Base-by-base conservation (phyloP, 345 rosid genomes). In the Tarenaya hassleriana region DNA sequence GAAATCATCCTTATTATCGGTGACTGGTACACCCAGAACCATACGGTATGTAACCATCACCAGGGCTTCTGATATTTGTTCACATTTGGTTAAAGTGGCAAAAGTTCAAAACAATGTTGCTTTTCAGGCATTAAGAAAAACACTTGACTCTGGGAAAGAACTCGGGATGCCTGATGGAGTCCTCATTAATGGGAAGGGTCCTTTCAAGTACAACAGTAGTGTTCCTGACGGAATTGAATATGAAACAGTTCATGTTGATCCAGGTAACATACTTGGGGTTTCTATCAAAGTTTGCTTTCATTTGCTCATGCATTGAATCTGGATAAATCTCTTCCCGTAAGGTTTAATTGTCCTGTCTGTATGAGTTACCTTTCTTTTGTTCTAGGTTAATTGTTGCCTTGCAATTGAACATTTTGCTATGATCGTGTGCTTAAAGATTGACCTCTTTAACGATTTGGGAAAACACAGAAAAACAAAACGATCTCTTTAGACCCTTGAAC, bases 91-190 rank as follows among this genome's bases (percentile, higher is more conserved):
- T 33, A 8, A 42, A 40, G 16, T 9, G 33, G 11, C 15, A n/a
- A 40, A 6, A 18, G 50, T 50, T 9, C 41, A 35, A 59, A 29
- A 56, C 7, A 0, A 12, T 65, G 57, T 35, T 64, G 13, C 16
- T 10, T 70, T 53, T 50, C 42, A 92, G 96, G 95, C 82, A 1
- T 56, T 92, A 65, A 83, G 83, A 70, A 52, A 71, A 11, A 54
- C 35, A 39, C 86, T 92, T 47, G 98, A 84, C 60, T 73, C 82
- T 52, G 96, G 98, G 43, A 66, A 81, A 38, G 92, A 83, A 14
- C 96, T 92, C 18, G 98, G 86, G 15, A 77, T 92, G 90, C 98
- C 98, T 0, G 90, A 88, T 66, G 98, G 96, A 43, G 98, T 92
- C 56, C 81, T 92, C 16, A 88, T 88, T 48, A 88, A 88, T 53